Evolutionary conservation across 805 yeast species (phyloP).

Genomic region (Saccharomyces paradoxus): DNA sequence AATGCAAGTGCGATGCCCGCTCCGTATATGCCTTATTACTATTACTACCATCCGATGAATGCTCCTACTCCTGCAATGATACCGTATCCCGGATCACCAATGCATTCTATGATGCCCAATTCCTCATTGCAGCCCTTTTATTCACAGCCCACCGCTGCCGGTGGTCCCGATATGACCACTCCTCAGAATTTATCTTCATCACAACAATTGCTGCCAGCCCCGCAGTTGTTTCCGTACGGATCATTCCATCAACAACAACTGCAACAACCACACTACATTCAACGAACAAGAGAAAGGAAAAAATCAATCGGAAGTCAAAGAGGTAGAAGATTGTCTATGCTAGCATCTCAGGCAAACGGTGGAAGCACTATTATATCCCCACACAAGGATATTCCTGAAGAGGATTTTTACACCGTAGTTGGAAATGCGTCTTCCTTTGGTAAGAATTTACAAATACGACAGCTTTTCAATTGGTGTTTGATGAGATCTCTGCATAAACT

Average conservation of each 20-base stretch:
- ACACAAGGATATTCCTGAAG: slow-evolving; percentile 27
- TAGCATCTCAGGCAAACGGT: slow-evolving; percentile 17
- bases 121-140: slow-evolving; percentile 25
- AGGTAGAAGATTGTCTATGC: slow-evolving; percentile 26
- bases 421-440: slow-evolving; percentile 23
- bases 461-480: slow-evolving; percentile 29
- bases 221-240: slow-evolving; percentile 18
- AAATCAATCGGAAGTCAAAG: slow-evolving; percentile 22
- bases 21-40: slow-evolving; percentile 9
- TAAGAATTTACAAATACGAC: slow-evolving; percentile 23
- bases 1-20: slow-evolving; percentile 3
- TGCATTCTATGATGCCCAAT: slow-evolving; percentile 17
- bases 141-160: slow-evolving; percentile 8
- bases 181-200: slow-evolving; percentile 2
- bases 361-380: slow-evolving; percentile 22
- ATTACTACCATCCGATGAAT: slow-evolving; percentile 14
- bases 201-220: slow-evolving; percentile 23
- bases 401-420: slow-evolving; percentile 27
- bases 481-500: slow-evolving; percentile 19
- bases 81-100: slow-evolving; percentile 19
- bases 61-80: slow-evolving; percentile 6
- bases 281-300: slow-evolving; percentile 14
- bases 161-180: slow-evolving; percentile 3
- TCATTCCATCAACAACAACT: slow-evolving; percentile 10
- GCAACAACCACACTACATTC: slow-evolving; percentile 4